Conservation (phyloP, 2,329 filamentous ascomycete species). For the Diatrype stigma region DNA sequence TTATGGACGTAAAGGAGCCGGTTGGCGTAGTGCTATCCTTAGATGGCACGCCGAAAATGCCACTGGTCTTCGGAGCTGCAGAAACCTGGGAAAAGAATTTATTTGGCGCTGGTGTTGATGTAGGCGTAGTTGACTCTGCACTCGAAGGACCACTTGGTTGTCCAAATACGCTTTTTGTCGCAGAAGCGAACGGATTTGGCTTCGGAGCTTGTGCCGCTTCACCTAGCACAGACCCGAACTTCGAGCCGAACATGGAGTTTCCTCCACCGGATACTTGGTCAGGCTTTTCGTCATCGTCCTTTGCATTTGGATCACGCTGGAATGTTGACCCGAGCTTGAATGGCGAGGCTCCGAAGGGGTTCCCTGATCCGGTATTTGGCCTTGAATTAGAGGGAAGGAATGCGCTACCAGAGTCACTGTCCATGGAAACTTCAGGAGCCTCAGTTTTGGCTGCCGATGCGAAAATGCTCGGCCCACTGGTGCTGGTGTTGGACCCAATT, state of each 20-base stretch:
- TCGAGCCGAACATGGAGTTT: slow-evolving; percentile 55
- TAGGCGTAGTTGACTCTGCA: slow-evolving; percentile 43
- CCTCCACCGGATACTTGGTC: slow-evolving; percentile 31
- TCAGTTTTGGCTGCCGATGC: slow-evolving; percentile 30
- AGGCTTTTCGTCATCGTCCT: slow-evolving; percentile 48
- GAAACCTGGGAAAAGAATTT: slow-evolving; percentile 39
- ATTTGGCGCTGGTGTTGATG: slow-evolving; percentile 45
- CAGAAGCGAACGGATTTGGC: slow-evolving; percentile 24
- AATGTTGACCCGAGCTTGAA: slow-evolving; percentile 69
- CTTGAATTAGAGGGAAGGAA: slow-evolving; percentile 38
- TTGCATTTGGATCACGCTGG: slow-evolving; percentile 57
- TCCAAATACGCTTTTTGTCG: slow-evolving; percentile 15
- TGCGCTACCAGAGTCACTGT: slow-evolving; percentile 28
- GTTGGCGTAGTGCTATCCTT: slow-evolving; percentile 17
- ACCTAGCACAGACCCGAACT: slow-evolving; percentile 56
- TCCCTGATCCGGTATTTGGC: slow-evolving; percentile 24
- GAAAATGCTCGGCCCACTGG: slow-evolving; percentile 34
- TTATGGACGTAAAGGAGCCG: slow-evolving; percentile 14
- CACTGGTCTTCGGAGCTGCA: slow-evolving; percentile 26
- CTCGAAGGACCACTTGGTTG: slow-evolving; percentile 13
- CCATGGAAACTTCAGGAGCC: slow-evolving; percentile 29
- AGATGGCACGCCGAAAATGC: slow-evolving; percentile 32
- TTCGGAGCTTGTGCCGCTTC: slow-evolving; percentile 37
- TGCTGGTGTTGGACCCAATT: slow-evolving; percentile 32
- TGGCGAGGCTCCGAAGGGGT: slow-evolving; percentile 45